Conservation (phyloP, 331 rosid species). For the Quercus phellos region DNA sequence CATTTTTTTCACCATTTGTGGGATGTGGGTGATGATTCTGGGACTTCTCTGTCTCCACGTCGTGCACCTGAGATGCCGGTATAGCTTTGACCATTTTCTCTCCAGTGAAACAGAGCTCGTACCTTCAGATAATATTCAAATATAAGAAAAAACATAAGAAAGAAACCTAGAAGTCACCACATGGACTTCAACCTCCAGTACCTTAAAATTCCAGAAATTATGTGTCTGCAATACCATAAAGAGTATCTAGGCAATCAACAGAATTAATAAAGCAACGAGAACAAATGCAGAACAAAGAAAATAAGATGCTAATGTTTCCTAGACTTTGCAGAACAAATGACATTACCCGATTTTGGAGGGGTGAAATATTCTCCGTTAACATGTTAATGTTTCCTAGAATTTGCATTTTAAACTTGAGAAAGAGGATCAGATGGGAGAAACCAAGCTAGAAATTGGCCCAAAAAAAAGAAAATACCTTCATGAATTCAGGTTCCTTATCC, state of each 20-base stretch:
- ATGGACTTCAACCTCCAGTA: slow-evolving; percentile 13
- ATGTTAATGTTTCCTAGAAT: not conserved
- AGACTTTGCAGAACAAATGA: no score
- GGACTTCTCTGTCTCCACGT: slow-evolving; percentile 54
- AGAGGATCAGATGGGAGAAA: not conserved
- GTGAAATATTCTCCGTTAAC: not conserved
- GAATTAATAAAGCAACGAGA: not conserved
- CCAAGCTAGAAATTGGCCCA: not conserved
- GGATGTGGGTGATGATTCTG: slow-evolving; percentile 60
- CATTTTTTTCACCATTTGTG: slow-evolving; percentile 64
- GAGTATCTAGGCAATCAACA: not conserved
- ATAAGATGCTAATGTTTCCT: no score
- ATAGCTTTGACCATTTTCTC: slow-evolving; percentile 63
- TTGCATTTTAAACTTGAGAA: not conserved
- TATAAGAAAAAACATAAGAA: not conserved
- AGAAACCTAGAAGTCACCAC: not conserved
- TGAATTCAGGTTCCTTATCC: slow-evolving; percentile 2
- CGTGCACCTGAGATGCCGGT: slow-evolving; percentile 50
- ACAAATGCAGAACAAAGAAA: not conserved
- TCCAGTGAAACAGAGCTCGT: slow-evolving; percentile 82
- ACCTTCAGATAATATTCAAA: slow-evolving; percentile 44
- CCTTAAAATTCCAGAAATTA: slow-evolving; percentile 2
- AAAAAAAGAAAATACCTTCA: not conserved
- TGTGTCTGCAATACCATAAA: not conserved
- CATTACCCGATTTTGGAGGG: not conserved